Evolutionary conservation across 1,284 basidiomycete species (phyloP), one percentile per base, ranked within the genome.

Genomic region (Lignosus rhinocerotis): DNA sequence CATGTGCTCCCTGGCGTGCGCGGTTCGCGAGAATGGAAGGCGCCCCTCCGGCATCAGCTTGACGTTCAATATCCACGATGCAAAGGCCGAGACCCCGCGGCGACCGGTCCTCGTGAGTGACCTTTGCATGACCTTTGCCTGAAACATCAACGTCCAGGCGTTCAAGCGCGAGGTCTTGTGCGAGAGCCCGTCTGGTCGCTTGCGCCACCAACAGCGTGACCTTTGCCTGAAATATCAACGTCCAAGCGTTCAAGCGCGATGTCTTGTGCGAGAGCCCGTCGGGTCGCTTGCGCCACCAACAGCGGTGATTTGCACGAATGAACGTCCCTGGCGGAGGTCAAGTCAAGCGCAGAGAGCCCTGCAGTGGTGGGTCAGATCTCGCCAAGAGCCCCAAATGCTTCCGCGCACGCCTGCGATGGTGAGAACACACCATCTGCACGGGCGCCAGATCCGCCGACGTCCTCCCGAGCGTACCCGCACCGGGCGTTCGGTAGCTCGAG

Each of bases 401-500:
- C 60, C 60, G 60, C 46, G 51, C 41, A 21, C 52, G 39, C 60
- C 25, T 53, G 57, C 52, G 12, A 7, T 50, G 49, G 41, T 55
- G 38, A 57, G 55, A 52, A 42, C 50, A 9, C 17, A 17, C 36
- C 25, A 44, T 38, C 52, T 34, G 52, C n/a, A n/a, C 43, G 50
- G 36, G 46, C 53, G 56, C 55, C 48, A 31, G 43, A 38, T 30
- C 50, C 38, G 56, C 61, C 61, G 58, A 63, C 61, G 55, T 53
- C 43, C 55, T 32, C 19, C 61, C 61, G 58, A 39, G 25, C 45
- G 43, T n/a, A 52, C 56, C 62, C 59, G 59, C 56, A 50, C 62
- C 62, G 36, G 54, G n/a, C 31, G 56, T 53, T 51, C 41, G 62
- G 62, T 64, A 64, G 58, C 62, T 64, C 59, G 57, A 57, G 55